Evolutionary conservation across 73 alveolate genomes (phyloP).

Genomic region (Paramecium tetraurelia): DNA sequence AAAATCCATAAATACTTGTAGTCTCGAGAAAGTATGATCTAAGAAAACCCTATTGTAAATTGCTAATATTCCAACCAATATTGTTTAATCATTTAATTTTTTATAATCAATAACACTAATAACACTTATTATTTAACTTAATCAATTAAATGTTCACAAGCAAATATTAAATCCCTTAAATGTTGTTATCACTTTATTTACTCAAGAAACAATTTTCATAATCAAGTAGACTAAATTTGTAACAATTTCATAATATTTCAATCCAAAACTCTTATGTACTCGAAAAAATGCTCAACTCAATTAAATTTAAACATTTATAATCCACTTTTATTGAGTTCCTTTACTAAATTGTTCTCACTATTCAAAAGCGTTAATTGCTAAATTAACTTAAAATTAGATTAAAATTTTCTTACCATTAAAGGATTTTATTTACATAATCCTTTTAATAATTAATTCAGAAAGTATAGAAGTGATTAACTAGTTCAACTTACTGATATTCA

Average conservation of each 20-base stretch:
- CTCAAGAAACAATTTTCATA: too few relatives aligned
- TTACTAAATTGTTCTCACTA: neutral
- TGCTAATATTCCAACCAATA: slow-evolving; percentile 24
- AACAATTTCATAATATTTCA: too few relatives aligned
- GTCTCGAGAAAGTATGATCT: neutral
- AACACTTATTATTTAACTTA: neutral
- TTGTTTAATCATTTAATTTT: neutral
- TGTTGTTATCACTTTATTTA: neutral
- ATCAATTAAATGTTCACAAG: neutral
- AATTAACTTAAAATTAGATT: neutral
- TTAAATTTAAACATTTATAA: too few relatives aligned
- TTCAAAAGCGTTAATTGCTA: neutral
- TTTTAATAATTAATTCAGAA: too few relatives aligned
- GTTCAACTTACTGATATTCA: too few relatives aligned
- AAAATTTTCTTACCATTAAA: neutral
- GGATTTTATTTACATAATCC: too few relatives aligned
- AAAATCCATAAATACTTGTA: neutral
- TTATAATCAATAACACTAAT: neutral
- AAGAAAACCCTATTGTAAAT: slow-evolving; percentile 18
- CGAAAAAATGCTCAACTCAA: neutral
- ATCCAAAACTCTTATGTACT: neutral
- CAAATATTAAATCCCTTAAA: neutral
- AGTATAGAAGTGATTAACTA: too few relatives aligned
- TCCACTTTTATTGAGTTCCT: too few relatives aligned
- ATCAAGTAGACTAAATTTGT: neutral